Conservation (phyloP, 202 grass and related monocot species). For the Zoysia matrella region DNA sequence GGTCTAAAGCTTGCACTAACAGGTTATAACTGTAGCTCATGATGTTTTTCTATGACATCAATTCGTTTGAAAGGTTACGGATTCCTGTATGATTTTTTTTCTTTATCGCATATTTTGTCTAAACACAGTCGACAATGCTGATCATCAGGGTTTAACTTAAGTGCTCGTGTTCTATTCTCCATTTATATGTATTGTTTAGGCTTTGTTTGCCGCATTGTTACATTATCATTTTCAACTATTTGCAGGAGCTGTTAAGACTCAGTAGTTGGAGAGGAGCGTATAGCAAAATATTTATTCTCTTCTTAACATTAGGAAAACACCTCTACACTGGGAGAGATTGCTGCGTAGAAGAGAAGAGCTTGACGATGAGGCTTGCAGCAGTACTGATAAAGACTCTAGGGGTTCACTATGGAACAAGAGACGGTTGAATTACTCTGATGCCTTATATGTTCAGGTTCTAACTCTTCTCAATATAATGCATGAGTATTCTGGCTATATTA, state of each 20-base stretch:
- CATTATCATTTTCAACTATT: conserved; percentile 17
- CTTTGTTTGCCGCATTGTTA: conserved; percentile 24
- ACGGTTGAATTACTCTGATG: conserved; percentile 57
- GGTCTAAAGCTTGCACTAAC: conserved; percentile 95
- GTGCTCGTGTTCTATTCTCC: conserved; percentile 19
- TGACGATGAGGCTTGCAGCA: conserved; percentile 30
- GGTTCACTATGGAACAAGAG: conserved; percentile 49
- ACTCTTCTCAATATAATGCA: conserved; percentile 27
- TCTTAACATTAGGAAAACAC: conserved; percentile 88
- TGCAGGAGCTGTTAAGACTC: conserved; percentile 91
- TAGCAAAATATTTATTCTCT: conserved; percentile 86
- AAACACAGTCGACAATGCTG: not conserved
- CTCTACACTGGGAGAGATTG: conserved; percentile 82
- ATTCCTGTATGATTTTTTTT: not conserved
- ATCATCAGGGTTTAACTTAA: conserved; percentile 7
- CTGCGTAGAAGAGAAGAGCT: conserved; percentile 48
- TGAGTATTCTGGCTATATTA: not conserved
- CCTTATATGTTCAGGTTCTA: conserved; percentile 82
- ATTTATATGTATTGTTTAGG: conserved; percentile 16
- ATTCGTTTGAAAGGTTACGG: conserved; percentile 8
- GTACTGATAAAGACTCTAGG: conserved; percentile 34
- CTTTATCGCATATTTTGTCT: not conserved
- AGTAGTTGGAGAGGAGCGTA: conserved; percentile 84
- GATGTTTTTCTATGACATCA: not conserved
- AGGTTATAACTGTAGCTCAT: conserved; percentile 53